Conservation (phyloP, 2,329 filamentous ascomycete species). For the Rhexocercosporidium sp. region DNA sequence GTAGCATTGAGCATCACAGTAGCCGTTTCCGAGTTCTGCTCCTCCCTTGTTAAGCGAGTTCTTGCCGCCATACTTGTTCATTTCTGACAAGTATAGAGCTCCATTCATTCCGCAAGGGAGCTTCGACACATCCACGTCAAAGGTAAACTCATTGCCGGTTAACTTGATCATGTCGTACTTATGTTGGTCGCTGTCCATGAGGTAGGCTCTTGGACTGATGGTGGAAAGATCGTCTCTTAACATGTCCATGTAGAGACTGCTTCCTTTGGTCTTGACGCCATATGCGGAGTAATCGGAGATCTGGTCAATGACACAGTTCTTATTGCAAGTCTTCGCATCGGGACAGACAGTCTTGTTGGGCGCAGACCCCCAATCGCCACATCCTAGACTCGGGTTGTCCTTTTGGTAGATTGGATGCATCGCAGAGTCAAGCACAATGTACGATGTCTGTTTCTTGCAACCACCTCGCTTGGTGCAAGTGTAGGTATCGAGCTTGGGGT, state of each 20-base stretch:
- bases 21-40: conserved; percentile 65
- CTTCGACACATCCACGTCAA: conserved; percentile 73
- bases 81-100: conserved; percentile 69
- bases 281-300: conserved; percentile 53
- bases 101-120: conserved; percentile 75
- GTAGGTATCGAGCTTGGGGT: conserved; percentile 57
- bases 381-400: conserved; percentile 41
- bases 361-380: conserved; percentile 24
- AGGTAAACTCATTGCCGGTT: conserved; percentile 67
- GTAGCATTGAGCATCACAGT: conserved; percentile 66
- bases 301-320: conserved; percentile 60
- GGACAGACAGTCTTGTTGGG: conserved; percentile 54
- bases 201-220: conserved; percentile 50
- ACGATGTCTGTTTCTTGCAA: conserved; percentile 53
- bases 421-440: conserved; percentile 55
- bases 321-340: conserved; percentile 53
- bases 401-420: conserved; percentile 53
- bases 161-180: conserved; percentile 65
- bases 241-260: conserved; percentile 44
- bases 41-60: conserved; percentile 61
- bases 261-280: conserved; percentile 48
- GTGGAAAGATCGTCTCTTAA: conserved; percentile 26
- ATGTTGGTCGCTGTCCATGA: conserved; percentile 48
- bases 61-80: conserved; percentile 66
- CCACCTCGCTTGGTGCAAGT: conserved; percentile 56